phyloP scores from a whole-genome alignment of 495 filamentous ascomycete species.

The Clohesyomyces aquaticus region DNA sequence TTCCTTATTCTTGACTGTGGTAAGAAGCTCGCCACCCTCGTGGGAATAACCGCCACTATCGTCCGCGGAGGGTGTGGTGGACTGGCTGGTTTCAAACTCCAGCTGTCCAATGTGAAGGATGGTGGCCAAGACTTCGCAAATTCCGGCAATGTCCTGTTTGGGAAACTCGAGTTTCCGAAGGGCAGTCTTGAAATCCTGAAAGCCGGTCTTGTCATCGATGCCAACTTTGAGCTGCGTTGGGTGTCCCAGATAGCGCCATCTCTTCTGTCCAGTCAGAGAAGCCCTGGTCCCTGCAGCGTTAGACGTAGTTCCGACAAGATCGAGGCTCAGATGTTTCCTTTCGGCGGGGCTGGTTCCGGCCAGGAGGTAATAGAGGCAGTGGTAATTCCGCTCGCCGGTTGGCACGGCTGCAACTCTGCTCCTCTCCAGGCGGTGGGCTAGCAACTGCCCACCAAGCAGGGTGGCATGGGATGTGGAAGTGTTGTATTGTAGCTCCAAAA shows the following conservation, averaged over 20 bases:
- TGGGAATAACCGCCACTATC: constrained; percentile 96
- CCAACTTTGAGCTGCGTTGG: constrained; percentile 96
- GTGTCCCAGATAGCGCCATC: constrained; percentile 96
- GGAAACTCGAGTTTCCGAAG: constrained; percentile 92
- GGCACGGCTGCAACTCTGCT: constrained; percentile 88
- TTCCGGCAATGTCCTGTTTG: constrained; percentile 88
- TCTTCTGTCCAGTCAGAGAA: constrained; percentile 64
- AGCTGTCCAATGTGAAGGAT: constrained; percentile 96
- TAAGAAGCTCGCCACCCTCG: constrained; percentile 84
- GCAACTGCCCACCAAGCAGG: constrained; percentile 88
- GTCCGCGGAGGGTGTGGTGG: constrained; percentile 75
- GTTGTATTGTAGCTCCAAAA: constrained; percentile 95
- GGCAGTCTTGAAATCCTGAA: constrained; percentile 96
- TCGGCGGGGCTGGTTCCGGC: constrained; percentile 90
- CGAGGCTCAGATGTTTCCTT: constrained; percentile 85
- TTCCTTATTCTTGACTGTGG: constrained; percentile 91
- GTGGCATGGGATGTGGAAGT: constrained; percentile 79
- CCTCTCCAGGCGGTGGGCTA: constrained; percentile 90
- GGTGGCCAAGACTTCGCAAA: constrained; percentile 88
- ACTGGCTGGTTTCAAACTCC: constrained; percentile 80
- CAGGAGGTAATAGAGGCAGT: constrained; percentile 91
- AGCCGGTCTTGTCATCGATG: constrained; percentile 92
- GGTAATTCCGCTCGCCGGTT: constrained; percentile 94
- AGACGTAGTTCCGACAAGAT: constrained; percentile 53
- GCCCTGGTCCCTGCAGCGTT: constrained; percentile 53